Percentiles rank a stretch among this genome's conserved stretches.
These are phyloP conservation scores for Immersiella caudata DNA, from an alignment of 495 filamentous ascomycete genomes.

Conservation along the genomic window DNA sequence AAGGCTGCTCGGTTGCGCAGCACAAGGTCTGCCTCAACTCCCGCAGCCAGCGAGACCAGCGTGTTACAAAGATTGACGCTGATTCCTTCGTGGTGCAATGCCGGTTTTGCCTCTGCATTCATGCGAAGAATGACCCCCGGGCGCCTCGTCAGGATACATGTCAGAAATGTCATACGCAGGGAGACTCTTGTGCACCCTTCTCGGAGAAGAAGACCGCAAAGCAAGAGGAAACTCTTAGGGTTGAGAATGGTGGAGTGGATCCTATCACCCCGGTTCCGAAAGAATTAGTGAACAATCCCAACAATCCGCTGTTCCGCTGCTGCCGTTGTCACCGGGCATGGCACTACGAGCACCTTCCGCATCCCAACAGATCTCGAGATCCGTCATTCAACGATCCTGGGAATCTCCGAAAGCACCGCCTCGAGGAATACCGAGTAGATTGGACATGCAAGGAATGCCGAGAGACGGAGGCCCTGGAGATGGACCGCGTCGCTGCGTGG, in stretches of 20 bases:
- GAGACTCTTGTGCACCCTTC: conserved; percentile 70
- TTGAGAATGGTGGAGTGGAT: conserved; percentile 76
- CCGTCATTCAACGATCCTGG: conserved; percentile 43
- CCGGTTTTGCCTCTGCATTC: conserved; percentile 72
- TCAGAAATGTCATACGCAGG: conserved; percentile 63
- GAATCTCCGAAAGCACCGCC: conserved; percentile 42
- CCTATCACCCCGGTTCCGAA: conserved; percentile 66
- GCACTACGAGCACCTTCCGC: conserved; percentile 79
- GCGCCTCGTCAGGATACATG: conserved; percentile 73
- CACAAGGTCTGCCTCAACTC: conserved; percentile 80
- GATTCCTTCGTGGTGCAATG: conserved; percentile 89
- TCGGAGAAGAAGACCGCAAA: conserved; percentile 64
- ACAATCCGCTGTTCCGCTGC: conserved; percentile 84
- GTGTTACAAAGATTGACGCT: conserved; percentile 86
- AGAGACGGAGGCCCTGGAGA: conserved; percentile 52
- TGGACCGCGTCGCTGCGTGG: conserved; percentile 83
- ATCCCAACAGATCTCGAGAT: conserved; percentile 39
- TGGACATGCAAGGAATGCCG: conserved; percentile 80
- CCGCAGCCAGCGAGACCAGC: conserved; percentile 74
- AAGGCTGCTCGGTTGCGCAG: conserved; percentile 83
- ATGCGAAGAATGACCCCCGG: conserved; percentile 65
- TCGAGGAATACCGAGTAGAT: conserved; percentile 61
- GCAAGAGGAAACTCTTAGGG: conserved; percentile 79
- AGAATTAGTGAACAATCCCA: conserved; percentile 68
- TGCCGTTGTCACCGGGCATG: conserved; percentile 72